Evolutionary conservation across 1,284 basidiomycete species (phyloP), one percentile per base, ranked within the genome.

Genomic region (Ceratobasidium sp.): DNA sequence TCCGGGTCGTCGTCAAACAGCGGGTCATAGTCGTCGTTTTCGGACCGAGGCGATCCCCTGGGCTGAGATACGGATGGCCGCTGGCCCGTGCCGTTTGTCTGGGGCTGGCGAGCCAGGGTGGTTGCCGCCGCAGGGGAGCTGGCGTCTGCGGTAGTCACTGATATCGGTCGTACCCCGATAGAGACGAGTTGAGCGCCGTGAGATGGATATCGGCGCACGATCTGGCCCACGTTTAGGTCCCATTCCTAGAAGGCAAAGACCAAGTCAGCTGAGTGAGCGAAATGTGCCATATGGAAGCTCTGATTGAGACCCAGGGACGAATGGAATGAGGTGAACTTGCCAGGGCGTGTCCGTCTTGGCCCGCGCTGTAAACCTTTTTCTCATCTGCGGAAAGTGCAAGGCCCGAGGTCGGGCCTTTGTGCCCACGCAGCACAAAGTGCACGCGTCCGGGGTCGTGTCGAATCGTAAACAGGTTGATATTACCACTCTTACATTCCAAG

Each of bases 191-290:
- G 96, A 1, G 94, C 89, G 30, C 91, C 90, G 78, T 97, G 94
- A 0, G 91, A 87, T 0, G 87, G 88, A 78, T 93, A 98, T 48
- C 85, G 87, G 54, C 95, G 87, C 5, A 91, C 86, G 40, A 84
- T 83, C 76, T 93, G 86, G 0, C 97, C 97, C 0, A 92, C 96
- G 78, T 99, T 93, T 60, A 99, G 85, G 81, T 99, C 96, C 96
- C 97, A 99, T 87, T 97, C 92, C 94, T 98, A 78, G 18, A 33
- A 30, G 18, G 38, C 5, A 18, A 25, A 14, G 38, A 25, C 14
- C 51, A 46, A 70, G 21, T 33, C 58, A 66, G n/a, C 46, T n/a
- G 54, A 42, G 56, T 54, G 33, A 21, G 38, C 72, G 44, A 69
- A 49, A 46, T 51, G 40, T 14, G 48, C 51, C 28, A 21, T 49